Conservation (phyloP, 305 asterid genomes). For the Rubia occidens region DNA sequence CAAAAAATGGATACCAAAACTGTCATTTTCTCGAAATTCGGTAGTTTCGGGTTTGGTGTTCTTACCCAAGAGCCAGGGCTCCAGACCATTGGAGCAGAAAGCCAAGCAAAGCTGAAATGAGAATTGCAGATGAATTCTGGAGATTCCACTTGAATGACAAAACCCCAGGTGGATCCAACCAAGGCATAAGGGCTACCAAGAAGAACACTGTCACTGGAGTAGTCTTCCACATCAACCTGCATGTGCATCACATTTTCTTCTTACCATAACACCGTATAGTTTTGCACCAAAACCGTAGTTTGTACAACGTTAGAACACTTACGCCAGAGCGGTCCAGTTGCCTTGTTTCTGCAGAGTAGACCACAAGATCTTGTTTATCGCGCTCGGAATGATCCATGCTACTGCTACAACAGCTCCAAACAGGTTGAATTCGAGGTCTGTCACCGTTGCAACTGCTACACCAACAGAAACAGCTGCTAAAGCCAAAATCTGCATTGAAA, state of each 20-base stretch:
- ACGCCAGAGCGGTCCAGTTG: slow-evolving; percentile 95
- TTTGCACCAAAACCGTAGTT: neutral
- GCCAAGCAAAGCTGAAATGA: slow-evolving; percentile 67
- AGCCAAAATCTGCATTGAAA: slow-evolving; percentile 45
- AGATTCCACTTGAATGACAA: slow-evolving; percentile 51
- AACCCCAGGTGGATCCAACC: slow-evolving; percentile 82
- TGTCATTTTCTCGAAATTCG: too few relatives aligned
- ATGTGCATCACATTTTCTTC: neutral
- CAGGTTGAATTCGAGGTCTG: slow-evolving; percentile 68
- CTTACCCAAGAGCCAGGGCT: slow-evolving; percentile 86
- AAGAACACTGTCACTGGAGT: slow-evolving; percentile 74
- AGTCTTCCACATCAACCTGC: slow-evolving; percentile 90
- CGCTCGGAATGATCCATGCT: slow-evolving; percentile 76
- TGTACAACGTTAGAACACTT: slow-evolving; percentile 18
- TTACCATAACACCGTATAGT: neutral
- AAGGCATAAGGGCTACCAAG: slow-evolving; percentile 68
- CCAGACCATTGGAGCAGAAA: slow-evolving; percentile 92
- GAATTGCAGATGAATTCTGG: slow-evolving; percentile 40
- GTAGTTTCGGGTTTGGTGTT: neutral
- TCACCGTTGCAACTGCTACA: slow-evolving; percentile 79
- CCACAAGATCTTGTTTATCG: slow-evolving; percentile 76
- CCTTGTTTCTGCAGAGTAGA: slow-evolving; percentile 75
- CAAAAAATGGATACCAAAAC: neutral
- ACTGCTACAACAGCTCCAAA: slow-evolving; percentile 75
- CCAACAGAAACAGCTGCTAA: slow-evolving; percentile 62